Evolutionary conservation across 208 protist species (phyloP).

Genomic region (Novymonas esmeraldas): DNA sequence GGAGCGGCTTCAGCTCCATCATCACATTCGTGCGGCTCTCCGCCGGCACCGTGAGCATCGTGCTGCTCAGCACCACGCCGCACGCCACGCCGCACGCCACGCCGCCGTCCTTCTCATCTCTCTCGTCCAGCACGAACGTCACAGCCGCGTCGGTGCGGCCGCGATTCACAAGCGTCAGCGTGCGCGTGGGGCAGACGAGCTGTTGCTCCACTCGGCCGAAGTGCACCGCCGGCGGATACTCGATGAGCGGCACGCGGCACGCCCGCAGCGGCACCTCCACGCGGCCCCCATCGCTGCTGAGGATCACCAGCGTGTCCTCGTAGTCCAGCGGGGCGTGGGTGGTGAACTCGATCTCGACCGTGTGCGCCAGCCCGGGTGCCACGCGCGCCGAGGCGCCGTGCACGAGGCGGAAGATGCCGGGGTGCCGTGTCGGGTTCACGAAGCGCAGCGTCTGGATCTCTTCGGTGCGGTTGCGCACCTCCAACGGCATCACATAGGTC

Average conservation of each 20-base stretch:
- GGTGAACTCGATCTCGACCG: slow-evolving; percentile 85
- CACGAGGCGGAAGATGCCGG: slow-evolving; percentile 66
- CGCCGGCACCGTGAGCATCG: slow-evolving; percentile 30
- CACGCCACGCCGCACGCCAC: slow-evolving; percentile 3
- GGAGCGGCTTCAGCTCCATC: slow-evolving; percentile 59
- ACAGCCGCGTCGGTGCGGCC: slow-evolving; percentile 67
- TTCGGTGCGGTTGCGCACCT: slow-evolving; percentile 68
- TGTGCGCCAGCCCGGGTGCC: slow-evolving; percentile 73
- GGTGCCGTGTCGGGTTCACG: slow-evolving; percentile 54
- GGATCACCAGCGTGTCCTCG: slow-evolving; percentile 72
- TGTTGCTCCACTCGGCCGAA: slow-evolving; percentile 82
- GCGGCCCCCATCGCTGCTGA: slow-evolving; percentile 63
- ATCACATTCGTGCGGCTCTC: slow-evolving; percentile 47
- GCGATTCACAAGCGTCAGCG: slow-evolving; percentile 69
- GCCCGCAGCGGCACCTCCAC: slow-evolving; percentile 72
- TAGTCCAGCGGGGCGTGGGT: slow-evolving; percentile 75
- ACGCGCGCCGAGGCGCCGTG: slow-evolving; percentile 66
- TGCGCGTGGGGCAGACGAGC: slow-evolving; percentile 37
- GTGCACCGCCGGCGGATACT: slow-evolving; percentile 53
- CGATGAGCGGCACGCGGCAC: slow-evolving; percentile 62
- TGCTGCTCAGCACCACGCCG: slow-evolving; percentile 26
- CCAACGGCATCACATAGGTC: slow-evolving; percentile 86
- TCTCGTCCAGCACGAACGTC: slow-evolving; percentile 19
- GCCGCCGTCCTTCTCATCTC: neutral
- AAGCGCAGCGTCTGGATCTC: slow-evolving; percentile 80